Percentiles rank a stretch among this genome's conserved stretches.
These are phyloP conservation scores for Aspergillus olivimuriae DNA, from an alignment of 495 filamentous ascomycete genomes.

Conservation along the genomic window DNA sequence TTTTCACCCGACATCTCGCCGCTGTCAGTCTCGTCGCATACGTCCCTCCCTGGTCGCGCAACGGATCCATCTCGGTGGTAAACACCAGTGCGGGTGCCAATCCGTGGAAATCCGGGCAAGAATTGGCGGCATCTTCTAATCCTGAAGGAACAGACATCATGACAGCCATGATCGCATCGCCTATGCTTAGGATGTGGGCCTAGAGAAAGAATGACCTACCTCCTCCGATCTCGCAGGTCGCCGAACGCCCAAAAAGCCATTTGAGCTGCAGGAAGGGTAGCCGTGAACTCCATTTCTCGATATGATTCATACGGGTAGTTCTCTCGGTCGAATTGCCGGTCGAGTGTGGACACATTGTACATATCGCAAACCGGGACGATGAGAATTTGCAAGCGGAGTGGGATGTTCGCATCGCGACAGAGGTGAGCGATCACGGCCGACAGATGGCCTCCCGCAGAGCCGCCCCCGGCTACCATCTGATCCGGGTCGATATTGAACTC, in stretches of 20 bases:
- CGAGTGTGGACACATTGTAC: slow-evolving; percentile 26
- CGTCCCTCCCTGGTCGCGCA: slow-evolving; percentile 39
- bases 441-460: slow-evolving; percentile 35
- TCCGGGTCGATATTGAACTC: slow-evolving; percentile 28
- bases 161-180: not conserved
- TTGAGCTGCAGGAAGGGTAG: slow-evolving; percentile 26
- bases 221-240: slow-evolving; percentile 24
- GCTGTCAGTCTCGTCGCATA: slow-evolving; percentile 37
- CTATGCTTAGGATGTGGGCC: too few relatives aligned
- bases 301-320: slow-evolving; percentile 34
- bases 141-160: slow-evolving; percentile 12
- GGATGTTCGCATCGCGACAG: slow-evolving; percentile 30
- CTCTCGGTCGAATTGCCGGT: slow-evolving; percentile 29
- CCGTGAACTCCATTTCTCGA: slow-evolving; percentile 34
- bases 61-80: slow-evolving; percentile 38
- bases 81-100: slow-evolving; percentile 42
- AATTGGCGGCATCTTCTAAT: slow-evolving; percentile 37
- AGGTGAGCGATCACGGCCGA: slow-evolving; percentile 31
- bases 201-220: too few relatives aligned
- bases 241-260: slow-evolving; percentile 34
- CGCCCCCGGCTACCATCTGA: slow-evolving; percentile 28
- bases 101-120: slow-evolving; percentile 25
- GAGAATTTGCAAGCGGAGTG: slow-evolving; percentile 28
- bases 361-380: slow-evolving; percentile 33
- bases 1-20: slow-evolving; percentile 30